Base-by-base conservation (phyloP, 179 eudicot species). In the Heliamphora pulchella region DNA sequence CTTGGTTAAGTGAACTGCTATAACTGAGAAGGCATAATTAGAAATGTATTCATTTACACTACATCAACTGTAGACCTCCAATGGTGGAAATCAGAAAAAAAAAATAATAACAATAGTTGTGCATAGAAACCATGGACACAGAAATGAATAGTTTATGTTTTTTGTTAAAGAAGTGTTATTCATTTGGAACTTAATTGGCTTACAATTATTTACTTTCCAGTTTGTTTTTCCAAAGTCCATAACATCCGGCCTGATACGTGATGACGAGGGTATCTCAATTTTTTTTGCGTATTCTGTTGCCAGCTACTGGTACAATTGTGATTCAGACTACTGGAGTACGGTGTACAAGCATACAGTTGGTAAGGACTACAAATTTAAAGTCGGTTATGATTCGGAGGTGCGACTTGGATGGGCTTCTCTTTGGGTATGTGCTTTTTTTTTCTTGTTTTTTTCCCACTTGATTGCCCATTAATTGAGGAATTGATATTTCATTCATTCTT, bases 401-500 rank as follows among this genome's bases (percentile, higher is more conserved):
- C 90, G 91, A 83, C 91, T 93, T 80, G 97, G 98, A 22, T 93
- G 98, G 97, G 98, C 98, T 58, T 95, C 97, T 83, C 91, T 95
- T 76, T 95, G 98, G 98, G 98, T 93, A 77, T 62, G 84, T 59
- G 39, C 15, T 67, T n/a, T 46, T 75, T 57, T 6, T 44, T 76
- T 62, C n/a, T n/a, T n/a, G n/a, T n/a, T n/a, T n/a, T n/a, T n/a
- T n/a, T 64, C 65, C 14, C 67, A 53, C 73, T 80, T 63, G 39
- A 53, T 54, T 53, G 7, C 71, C 67, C 41, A 41, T 14, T 31
- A 31, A 57, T 17, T n/a, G 48, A 39, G 70, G 39, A 22, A 71
- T 58, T 71, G 5, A 17, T 59, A 44, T 58, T 44, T 14, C n/a
- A 14, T 73, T n/a, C 10, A 31, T 74, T 74, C 4, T 74, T 51